phyloP scores from a whole-genome alignment of 1,139 yeast species.

The Pichia sp. region DNA sequence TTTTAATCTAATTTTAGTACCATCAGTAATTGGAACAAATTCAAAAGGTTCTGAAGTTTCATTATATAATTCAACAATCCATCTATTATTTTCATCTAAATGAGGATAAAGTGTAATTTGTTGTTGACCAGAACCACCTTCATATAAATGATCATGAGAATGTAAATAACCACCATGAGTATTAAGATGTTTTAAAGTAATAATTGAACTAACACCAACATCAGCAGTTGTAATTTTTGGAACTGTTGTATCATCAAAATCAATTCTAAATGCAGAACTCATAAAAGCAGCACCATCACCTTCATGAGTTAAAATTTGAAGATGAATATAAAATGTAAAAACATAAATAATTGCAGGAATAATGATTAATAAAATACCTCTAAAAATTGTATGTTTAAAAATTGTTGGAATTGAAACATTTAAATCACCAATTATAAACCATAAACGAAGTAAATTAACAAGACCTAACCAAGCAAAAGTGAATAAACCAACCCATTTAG shows the following conservation, averaged over 20 bases:
- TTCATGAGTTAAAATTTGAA: conserved; percentile 59
- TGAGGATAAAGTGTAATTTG: conserved; percentile 93
- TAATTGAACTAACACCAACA: conserved; percentile 80
- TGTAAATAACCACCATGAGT: conserved; percentile 95
- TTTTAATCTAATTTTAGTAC: conserved; percentile 70
- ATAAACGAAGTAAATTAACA: conserved; percentile 66
- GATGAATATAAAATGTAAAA: conserved; percentile 73
- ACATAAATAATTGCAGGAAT: conserved; percentile 67
- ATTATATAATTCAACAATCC: conserved; percentile 71
- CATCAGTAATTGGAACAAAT: conserved; percentile 63
- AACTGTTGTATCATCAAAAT: conserved; percentile 62
- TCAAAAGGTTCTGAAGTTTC: conserved; percentile 43
- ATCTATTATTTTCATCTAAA: conserved; percentile 78
- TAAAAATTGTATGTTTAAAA: conserved; percentile 45
- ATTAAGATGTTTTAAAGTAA: conserved; percentile 74
- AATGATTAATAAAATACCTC: conserved; percentile 59
- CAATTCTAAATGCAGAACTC: conserved; percentile 82
- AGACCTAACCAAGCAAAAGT: conserved; percentile 90
- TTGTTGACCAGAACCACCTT: conserved; percentile 92
- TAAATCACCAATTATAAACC: conserved; percentile 88
- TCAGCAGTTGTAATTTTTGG: conserved; percentile 68
- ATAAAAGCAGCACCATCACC: conserved; percentile 90
- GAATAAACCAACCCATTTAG: conserved; percentile 97
- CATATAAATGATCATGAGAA: conserved; percentile 80
- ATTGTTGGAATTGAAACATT: conserved; percentile 48